Base-by-base conservation (phyloP, 306 rosid genomes). In the Fragaria ananassa region DNA sequence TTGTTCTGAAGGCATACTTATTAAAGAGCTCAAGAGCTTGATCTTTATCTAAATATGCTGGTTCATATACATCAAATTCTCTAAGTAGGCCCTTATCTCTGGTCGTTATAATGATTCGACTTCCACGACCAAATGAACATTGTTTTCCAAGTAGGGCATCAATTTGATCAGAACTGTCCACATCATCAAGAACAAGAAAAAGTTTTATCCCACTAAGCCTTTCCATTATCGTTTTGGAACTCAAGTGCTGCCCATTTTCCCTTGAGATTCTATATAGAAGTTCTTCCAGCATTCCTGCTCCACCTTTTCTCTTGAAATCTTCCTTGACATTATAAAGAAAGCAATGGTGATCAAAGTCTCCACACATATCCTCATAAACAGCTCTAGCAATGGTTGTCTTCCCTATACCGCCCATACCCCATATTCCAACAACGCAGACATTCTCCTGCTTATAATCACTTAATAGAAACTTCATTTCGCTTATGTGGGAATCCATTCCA, bases 391-490 rank as follows among this genome's bases (percentile, higher is more conserved):
- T 63, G 23, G 84, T 81, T 10, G 80, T 81, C 25, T 81, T 81
- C 0, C 84, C 84, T n/a, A 81, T 42, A 6, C 84, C 81, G 2
- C 81, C 78, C 84, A 81, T 76, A 42, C 84, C 84, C 71, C 81
- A 81, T 49, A 81, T 76, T n/a, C 84, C 80, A 76, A 76, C 54
- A 23, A 71, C 13, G 0, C 60, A 54, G 21, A 70, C 46, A 35
- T 76, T 54, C 11, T 2, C n/a, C 54, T 0, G 14, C 8, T 10
- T 8, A 0, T 6, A 0, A 39, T 3, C 4, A 42, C 39, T 42
- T 11, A 71, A 17, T 3, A 54, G 57, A 27, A 6, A 47, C 3
- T 71, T 54, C 19, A 76, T n/a, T 54, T 65, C 4, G 8, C 35
- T 23, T 39, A 76, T 42, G 37, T 70, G 78, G 31, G 15, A 10